These are phyloP conservation scores for Quillaja saponaria DNA, from an alignment of 306 rosid genomes.

Conservation along the genomic window DNA sequence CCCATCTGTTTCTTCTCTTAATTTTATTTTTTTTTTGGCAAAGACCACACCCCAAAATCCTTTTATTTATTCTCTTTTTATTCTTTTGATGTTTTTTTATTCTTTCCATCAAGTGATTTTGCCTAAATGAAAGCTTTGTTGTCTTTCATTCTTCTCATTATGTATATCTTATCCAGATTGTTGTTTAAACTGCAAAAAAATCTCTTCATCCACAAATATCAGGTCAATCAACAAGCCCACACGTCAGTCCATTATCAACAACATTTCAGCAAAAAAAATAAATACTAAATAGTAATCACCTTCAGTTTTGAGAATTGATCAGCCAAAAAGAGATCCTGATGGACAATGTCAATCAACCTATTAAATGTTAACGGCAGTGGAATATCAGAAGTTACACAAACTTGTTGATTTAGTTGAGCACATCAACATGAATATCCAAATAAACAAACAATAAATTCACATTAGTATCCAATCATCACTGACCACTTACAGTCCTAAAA, in stretches of 20 bases:
- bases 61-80: slow-evolving; percentile 10
- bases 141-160: slow-evolving; percentile 3
- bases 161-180: too few species aligned
- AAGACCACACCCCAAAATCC: too few species aligned
- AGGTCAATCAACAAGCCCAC: slow-evolving; percentile 12
- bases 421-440: slow-evolving; percentile 27
- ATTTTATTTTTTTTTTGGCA: neutral
- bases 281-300: slow-evolving; percentile 55
- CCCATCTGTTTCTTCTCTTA: neutral
- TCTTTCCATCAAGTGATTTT: slow-evolving; percentile 7
- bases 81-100: neutral
- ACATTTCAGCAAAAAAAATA: slow-evolving; percentile 16
- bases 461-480: slow-evolving; percentile 5
- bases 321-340: slow-evolving; percentile 84
- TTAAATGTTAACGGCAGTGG: slow-evolving; percentile 24
- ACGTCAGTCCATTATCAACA: slow-evolving; percentile 16
- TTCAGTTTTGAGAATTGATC: slow-evolving; percentile 81
- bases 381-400: slow-evolving; percentile 25
- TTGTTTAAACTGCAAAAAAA: too few species aligned
- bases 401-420: slow-evolving; percentile 12
- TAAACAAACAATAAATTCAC: slow-evolving; percentile 23
- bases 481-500: slow-evolving; percentile 12
- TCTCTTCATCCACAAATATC: slow-evolving; percentile 18
- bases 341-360: slow-evolving; percentile 89
- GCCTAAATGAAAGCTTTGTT: too few species aligned